Base-by-base conservation (phyloP, 768 basidiomycete species). In the Kwoniella dejecticola region DNA sequence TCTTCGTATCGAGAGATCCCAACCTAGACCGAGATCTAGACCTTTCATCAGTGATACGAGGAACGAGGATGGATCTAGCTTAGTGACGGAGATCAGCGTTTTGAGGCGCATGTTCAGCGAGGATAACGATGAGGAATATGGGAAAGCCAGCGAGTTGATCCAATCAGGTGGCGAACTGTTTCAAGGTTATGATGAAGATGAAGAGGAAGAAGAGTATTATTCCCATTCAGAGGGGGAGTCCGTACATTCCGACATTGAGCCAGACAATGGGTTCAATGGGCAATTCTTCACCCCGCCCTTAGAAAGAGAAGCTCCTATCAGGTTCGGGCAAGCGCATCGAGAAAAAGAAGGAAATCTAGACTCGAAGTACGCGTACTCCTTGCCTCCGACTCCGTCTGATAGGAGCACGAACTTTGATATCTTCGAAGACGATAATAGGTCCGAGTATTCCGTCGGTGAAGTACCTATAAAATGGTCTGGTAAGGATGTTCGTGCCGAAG, bases 41-140 rank as follows among this genome's bases (percentile, higher is more conserved):
- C 70, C 73, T 11, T 75, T 75, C 41, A 52, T 72, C 4, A 63
- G 60, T 19, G 70, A 66, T 42, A 75, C 73, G 8, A 26, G 68
- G 45, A 75, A 67, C 12, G 57, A 66, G 29, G 73, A 75, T 48
- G 73, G 70, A 0, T 58, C 67, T n/a, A 66, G 64, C 26, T 55
- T 75, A 1, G 31, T 68, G 2, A 70, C 73, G 2, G 68, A 72
- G 29, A 54, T 68, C 27, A 26, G 44, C 29, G 52, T 64, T 7
- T 54, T 75, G 21, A 48, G 66, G 31, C 53, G 42, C 11, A 59
- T 75, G 56, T 75, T 75, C 30, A 60, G 48, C 26, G 29, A 26
- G 26, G 63, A 54, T 8, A 66, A 63, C 12, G 52, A 63, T 30
- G 64, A 65, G 30, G 64, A 49, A 17, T 26, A 60, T 36, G 60